Evolutionary conservation across 495 filamentous ascomycete species (phyloP), one percentile per base, ranked within the genome.

Genomic region (Polyplosphaeria fusca): DNA sequence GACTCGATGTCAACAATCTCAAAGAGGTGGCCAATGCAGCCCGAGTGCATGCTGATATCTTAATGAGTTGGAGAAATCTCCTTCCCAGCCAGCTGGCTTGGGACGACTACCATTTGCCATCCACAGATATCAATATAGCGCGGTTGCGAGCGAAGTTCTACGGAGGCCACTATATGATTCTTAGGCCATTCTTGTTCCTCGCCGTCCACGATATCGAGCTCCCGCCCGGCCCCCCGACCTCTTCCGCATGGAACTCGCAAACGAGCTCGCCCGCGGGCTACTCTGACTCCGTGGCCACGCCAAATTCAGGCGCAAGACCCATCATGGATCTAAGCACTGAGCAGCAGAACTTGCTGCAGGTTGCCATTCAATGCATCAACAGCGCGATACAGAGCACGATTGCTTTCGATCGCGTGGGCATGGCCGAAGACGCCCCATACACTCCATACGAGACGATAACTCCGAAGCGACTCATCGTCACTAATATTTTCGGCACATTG

Each of bases 101-200:
- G 85, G 67, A 80, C 18, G 85, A 87, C 42, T 64, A 65, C 2
- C 86, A 91, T 37, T 74, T 76, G 1, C 89, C 88, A 1, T 76
- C 90, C 1, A 60, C 55, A 1, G 85, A 95, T 25, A 93, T 98
- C 51, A 85, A 96, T 20, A 77, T 79, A 5, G 92, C 93, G 16
- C 83, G 93, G 3, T 77, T 96, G 45, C 83, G 93, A 24, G 93
- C 89, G 4, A 98, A 98, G 65, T 96, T 92, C 70, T 96, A 89
- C 72, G 93, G 93, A 20, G 92, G 90, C 0, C 79, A 82, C 38
- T 91, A 95, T 43, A 91, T 98, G 66, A 91, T 93, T 14, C 86
- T 92, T 67, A 80, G 93, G 30, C 88, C 87, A 1, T 87, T 93
- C 56, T 71, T 98, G 13, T 81, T 82, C 52, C 69, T 83, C 65